These are phyloP conservation scores for Xylariales sp. DNA, from an alignment of 2,329 filamentous ascomycete species.

Conservation along the genomic window DNA sequence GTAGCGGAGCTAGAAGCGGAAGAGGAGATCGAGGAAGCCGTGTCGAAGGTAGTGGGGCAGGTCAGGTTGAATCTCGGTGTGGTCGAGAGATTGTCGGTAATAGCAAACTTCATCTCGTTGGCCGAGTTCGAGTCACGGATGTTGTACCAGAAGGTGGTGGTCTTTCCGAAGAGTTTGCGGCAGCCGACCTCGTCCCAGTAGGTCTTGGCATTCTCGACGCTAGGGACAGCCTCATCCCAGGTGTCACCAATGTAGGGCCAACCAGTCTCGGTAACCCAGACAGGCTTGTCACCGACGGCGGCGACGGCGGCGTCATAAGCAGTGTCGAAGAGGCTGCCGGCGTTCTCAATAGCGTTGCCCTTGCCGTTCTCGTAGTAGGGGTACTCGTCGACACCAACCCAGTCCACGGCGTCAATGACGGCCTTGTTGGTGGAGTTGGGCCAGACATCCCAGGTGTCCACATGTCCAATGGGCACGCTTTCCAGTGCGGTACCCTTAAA, in stretches of 20 bases:
- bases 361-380: slow-evolving; percentile 60
- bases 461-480: slow-evolving; percentile 55
- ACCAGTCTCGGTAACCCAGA: slow-evolving; percentile 62
- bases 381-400: slow-evolving; percentile 61
- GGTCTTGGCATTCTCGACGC: slow-evolving; percentile 52
- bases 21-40: slow-evolving; percentile 21
- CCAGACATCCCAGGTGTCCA: slow-evolving; percentile 65
- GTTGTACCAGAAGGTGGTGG: slow-evolving; percentile 57
- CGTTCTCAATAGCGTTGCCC: slow-evolving; percentile 51
- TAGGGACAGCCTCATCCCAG: slow-evolving; percentile 51
- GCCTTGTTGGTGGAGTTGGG: slow-evolving; percentile 53
- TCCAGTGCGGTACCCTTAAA: slow-evolving; percentile 43
- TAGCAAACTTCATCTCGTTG: slow-evolving; percentile 54
- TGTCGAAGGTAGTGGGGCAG: slow-evolving; percentile 42
- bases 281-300: slow-evolving; percentile 46
- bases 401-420: slow-evolving; percentile 60
- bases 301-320: slow-evolving; percentile 40
- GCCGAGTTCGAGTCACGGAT: slow-evolving; percentile 57
- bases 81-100: slow-evolving; percentile 49
- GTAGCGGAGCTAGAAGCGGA: slow-evolving; percentile 15
- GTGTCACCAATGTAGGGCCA: slow-evolving; percentile 55
- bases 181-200: slow-evolving; percentile 63
- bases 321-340: slow-evolving; percentile 48
- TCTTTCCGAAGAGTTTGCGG: slow-evolving; percentile 49
- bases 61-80: slow-evolving; percentile 48